A percentile compares a stretch with the other conserved stretches of the same genome.
Evolutionary conservation across 352 stramenopile species (phyloP).

Genomic region (Phytophthora pistaciae): DNA sequence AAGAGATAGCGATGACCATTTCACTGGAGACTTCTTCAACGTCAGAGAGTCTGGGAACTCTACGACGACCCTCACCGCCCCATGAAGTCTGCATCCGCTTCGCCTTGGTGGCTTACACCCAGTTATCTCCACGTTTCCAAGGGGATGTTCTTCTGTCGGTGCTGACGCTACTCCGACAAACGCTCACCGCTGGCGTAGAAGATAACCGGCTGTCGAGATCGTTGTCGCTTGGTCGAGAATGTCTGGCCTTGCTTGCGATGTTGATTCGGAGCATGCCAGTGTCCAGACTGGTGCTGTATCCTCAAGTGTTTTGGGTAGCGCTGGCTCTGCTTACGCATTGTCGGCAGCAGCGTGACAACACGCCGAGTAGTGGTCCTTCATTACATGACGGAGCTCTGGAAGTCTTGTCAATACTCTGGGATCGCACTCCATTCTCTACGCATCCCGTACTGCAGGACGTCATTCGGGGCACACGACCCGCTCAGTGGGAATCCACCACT

Average conservation of each 20-base stretch:
- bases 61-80: constrained; percentile 17
- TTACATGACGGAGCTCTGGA: constrained; percentile 44
- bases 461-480: constrained; percentile 55
- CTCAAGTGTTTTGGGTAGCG: constrained; percentile 79
- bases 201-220: constrained; percentile 14
- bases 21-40: constrained; percentile 21
- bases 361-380: constrained; percentile 1
- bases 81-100: constrained; percentile 56
- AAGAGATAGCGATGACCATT: constrained; percentile 61
- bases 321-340: constrained; percentile 76
- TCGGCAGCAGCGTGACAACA: constrained; percentile 25
- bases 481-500: constrained; percentile 45
- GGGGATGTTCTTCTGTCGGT: constrained; percentile 70
- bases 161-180: constrained; percentile 56
- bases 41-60: constrained; percentile 6
- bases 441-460: constrained; percentile 54
- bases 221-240: constrained; percentile 52
- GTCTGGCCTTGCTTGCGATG: constrained; percentile 45
- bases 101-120: constrained; percentile 56
- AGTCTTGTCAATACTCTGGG: constrained; percentile 55
- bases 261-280: constrained; percentile 61
- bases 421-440: constrained; percentile 56
- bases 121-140: constrained; percentile 59
- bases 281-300: constrained; percentile 69
- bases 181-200: constrained; percentile 21